Evolutionary conservation across 352 stramenopile genomes (phyloP).

Genomic region (Globisporangium spinosum): DNA sequence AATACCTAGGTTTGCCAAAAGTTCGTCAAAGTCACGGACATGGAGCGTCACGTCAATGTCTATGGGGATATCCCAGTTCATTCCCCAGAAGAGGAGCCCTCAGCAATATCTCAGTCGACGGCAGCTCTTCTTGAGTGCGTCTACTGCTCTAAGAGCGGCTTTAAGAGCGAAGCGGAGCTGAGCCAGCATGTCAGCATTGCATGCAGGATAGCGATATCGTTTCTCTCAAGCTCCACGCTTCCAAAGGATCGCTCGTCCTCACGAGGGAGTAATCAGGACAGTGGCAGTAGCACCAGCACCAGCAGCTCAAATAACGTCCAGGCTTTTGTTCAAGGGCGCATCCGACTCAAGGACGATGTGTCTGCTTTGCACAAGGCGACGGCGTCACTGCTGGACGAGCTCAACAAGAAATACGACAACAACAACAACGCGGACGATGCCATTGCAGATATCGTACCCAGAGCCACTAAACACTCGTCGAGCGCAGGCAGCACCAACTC

Average conservation of each 20-base stretch:
- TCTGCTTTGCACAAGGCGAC: conserved; percentile 12
- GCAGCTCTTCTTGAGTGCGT: conserved; percentile 23
- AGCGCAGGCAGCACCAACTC: background rate
- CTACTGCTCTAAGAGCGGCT: conserved; percentile 40
- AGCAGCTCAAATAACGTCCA: background rate
- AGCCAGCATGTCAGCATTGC: conserved; percentile 32
- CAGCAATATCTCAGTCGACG: background rate
- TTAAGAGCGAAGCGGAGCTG: conserved; percentile 22
- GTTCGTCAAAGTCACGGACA: conserved; percentile 44
- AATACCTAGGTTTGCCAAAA: conserved; percentile 33
- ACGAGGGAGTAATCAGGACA: conserved; percentile 4
- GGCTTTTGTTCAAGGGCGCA: conserved; percentile 27
- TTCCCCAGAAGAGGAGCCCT: background rate
- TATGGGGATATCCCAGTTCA: conserved; percentile 10
- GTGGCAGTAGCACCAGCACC: background rate
- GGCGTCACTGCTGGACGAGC: conserved; percentile 1
- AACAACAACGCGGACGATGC: conserved; percentile 11
- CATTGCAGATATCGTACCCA: background rate
- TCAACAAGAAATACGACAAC: conserved; percentile 1
- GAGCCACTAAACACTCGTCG: no score
- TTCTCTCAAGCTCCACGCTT: conserved; percentile 9
- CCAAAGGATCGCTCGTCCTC: background rate
- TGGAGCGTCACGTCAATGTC: conserved; percentile 21
- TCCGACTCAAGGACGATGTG: conserved; percentile 29
- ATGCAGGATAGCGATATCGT: conserved; percentile 41